phyloP scores from a whole-genome alignment of 805 yeast species.

The Suhomyces sp. region DNA sequence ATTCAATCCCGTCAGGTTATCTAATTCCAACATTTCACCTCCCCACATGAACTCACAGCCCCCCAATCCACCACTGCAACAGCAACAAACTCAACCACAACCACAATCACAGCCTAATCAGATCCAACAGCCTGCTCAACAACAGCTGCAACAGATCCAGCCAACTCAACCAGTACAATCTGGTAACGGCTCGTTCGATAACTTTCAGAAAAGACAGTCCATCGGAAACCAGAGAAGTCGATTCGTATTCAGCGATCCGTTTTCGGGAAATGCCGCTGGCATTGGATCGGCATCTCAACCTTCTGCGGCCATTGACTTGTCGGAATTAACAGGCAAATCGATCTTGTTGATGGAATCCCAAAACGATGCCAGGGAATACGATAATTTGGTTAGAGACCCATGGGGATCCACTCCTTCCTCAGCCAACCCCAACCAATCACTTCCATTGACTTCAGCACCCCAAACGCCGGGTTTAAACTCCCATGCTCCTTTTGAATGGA shows the following conservation, averaged over 20 bases:
- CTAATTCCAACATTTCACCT: conserved; percentile 33
- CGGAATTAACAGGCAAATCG: conserved; percentile 41
- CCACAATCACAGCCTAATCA: conserved; percentile 4
- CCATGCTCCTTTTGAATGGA: conserved; percentile 37
- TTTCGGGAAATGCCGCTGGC: conserved; percentile 19
- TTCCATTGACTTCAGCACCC: conserved; percentile 28
- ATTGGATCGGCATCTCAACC: too few relatives aligned
- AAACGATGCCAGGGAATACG: conserved; percentile 47
- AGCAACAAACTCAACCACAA: background rate
- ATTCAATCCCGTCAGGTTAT: conserved; percentile 27
- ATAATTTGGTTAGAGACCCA: conserved; percentile 47
- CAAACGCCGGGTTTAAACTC: conserved; percentile 36
- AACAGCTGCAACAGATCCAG: background rate
- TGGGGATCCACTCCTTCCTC: conserved; percentile 27
- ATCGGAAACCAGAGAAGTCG: conserved; percentile 61
- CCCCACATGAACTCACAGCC: conserved; percentile 15
- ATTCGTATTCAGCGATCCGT: conserved; percentile 67
- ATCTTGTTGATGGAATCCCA: conserved; percentile 45
- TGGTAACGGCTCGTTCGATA: conserved; percentile 19
- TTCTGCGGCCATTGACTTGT: conserved; percentile 28
- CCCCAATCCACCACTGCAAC: conserved; percentile 7
- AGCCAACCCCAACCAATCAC: background rate
- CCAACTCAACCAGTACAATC: too few relatives aligned
- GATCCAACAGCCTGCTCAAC: background rate
- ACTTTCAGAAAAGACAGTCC: conserved; percentile 49